phyloP scores from a whole-genome alignment of 2,329 filamentous ascomycete genomes.

The Colletotrichum horii region DNA sequence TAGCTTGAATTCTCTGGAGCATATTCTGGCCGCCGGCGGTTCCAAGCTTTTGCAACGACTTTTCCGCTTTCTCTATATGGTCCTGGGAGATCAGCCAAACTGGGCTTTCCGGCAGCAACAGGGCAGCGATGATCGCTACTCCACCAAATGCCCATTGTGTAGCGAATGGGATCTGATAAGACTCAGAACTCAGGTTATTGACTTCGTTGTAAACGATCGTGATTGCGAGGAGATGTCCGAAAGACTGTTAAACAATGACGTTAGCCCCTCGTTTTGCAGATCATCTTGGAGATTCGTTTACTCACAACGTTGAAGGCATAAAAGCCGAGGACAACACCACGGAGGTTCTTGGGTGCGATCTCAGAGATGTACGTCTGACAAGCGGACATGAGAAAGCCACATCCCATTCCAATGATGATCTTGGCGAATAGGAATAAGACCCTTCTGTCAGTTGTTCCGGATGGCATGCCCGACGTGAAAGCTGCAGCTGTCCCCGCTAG shows the following conservation, averaged over 20 bases:
- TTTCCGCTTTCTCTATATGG: not conserved
- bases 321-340: not conserved
- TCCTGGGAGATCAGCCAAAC: not conserved
- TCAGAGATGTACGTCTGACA: conserved; percentile 9
- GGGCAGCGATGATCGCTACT: not conserved
- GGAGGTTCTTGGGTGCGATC: not conserved
- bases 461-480: not conserved
- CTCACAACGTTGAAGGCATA: not conserved
- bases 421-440: not conserved
- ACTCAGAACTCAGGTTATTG: not conserved
- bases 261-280: too few relatives aligned
- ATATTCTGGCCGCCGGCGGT: not conserved
- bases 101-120: not conserved
- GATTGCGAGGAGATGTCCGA: not conserved
- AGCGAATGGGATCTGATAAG: not conserved
- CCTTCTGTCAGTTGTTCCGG: not conserved
- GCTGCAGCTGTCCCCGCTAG: not conserved
- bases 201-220: not conserved
- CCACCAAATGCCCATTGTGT: conserved; percentile 1
- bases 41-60: not conserved
- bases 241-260: not conserved
- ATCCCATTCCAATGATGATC: not conserved
- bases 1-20: not conserved
- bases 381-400: not conserved
- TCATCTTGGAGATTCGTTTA: not conserved